Percentiles rank a stretch among this genome's conserved stretches.
Conservation (phyloP, 495 filamentous ascomycete species). For the Penicillium turbatum region DNA sequence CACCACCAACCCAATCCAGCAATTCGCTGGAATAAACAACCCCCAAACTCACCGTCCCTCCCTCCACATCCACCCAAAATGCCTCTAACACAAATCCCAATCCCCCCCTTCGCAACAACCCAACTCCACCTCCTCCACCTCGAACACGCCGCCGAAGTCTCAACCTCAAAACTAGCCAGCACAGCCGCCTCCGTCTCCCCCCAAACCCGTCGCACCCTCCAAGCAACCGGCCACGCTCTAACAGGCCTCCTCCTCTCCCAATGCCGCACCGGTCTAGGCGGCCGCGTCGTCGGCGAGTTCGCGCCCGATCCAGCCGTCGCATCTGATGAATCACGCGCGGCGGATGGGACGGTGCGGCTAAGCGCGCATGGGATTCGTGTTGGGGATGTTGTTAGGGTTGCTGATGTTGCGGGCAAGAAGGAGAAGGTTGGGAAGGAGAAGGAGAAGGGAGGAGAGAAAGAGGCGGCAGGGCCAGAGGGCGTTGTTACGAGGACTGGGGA, state of each 20-base stretch:
- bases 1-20: not conserved
- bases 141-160: constrained; percentile 69
- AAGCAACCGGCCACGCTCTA: constrained; percentile 82
- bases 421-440: constrained; percentile 72
- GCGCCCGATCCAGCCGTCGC: constrained; percentile 65
- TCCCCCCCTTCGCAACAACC: constrained; percentile 69
- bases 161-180: constrained; percentile 52
- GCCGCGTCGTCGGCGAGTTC: constrained; percentile 80
- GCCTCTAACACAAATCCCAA: constrained; percentile 46
- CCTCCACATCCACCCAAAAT: constrained; percentile 5
- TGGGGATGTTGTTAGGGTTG: constrained; percentile 82
- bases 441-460: constrained; percentile 53
- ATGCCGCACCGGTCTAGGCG: constrained; percentile 87
- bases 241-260: constrained; percentile 71
- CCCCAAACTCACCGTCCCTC: not conserved
- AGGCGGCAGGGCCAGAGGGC: constrained; percentile 59
- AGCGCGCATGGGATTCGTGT: constrained; percentile 79
- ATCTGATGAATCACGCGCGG: constrained; percentile 33
- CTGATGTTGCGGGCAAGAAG: constrained; percentile 62
- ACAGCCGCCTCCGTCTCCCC: constrained; percentile 66
- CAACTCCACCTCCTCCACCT: constrained; percentile 73
- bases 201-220: constrained; percentile 66
- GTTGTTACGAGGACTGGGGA: constrained; percentile 70
- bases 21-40: not conserved
- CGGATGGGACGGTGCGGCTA: constrained; percentile 38